phyloP scores from a whole-genome alignment of 1,284 basidiomycete species.

The Takashimella tepidaria region DNA sequence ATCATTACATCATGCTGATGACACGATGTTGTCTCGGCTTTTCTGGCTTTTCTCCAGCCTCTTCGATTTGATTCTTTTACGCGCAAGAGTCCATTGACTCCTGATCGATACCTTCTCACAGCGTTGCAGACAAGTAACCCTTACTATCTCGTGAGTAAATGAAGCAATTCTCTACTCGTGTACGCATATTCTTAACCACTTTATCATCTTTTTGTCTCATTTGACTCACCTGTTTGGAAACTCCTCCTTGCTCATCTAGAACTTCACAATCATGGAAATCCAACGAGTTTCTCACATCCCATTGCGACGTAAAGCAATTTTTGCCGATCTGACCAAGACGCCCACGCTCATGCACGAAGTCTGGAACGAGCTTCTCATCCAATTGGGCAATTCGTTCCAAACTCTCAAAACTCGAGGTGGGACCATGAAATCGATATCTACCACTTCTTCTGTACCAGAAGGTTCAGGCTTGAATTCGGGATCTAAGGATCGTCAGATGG shows the following conservation, averaged over 20 bases:
- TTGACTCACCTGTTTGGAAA: neutral
- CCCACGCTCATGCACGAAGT: conserved; percentile 26
- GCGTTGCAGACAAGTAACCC: conserved; percentile 30
- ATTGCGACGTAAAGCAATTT: conserved; percentile 28
- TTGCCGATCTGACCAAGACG: conserved; percentile 26
- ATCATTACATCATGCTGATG: neutral
- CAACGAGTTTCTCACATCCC: conserved; percentile 28
- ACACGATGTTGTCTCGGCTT: conserved; percentile 2
- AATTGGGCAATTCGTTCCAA: conserved; percentile 25
- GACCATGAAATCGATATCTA: neutral
- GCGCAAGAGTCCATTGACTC: conserved; percentile 28
- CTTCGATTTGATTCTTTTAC: conserved; percentile 34
- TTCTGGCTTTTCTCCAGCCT: too few species aligned
- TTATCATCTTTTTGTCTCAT: neutral
- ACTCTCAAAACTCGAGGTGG: conserved; percentile 20
- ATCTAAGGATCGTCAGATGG: too few species aligned
- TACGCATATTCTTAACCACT: neutral
- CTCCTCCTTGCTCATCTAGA: conserved; percentile 10
- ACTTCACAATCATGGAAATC: conserved; percentile 44
- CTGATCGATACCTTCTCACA: conserved; percentile 34
- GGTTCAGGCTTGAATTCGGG: neutral
- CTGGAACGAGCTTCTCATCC: conserved; percentile 34
- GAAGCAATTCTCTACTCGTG: neutral
- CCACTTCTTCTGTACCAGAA: neutral
- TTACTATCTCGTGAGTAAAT: conserved; percentile 33